Evolutionary conservation across 139 green algal species (phyloP).

Genomic region (Coelastrella sp.): DNA sequence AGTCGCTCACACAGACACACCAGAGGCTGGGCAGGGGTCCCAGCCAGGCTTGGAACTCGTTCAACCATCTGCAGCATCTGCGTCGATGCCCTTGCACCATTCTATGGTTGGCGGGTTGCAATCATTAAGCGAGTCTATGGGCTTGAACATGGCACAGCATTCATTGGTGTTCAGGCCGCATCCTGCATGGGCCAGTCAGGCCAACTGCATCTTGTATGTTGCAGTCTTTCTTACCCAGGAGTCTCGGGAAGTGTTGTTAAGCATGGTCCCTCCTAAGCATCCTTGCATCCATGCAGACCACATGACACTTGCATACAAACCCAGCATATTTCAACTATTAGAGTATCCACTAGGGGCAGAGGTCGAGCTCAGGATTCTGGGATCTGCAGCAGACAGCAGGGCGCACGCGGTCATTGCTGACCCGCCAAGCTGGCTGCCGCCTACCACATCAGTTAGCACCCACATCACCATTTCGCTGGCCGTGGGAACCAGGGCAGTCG

Average conservation of each 20-base stretch:
- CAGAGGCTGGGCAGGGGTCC: too few relatives aligned
- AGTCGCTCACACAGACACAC: too few relatives aligned
- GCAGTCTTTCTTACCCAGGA: slow-evolving; percentile 47
- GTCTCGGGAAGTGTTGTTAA: slow-evolving; percentile 37
- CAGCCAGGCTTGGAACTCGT: too few relatives aligned
- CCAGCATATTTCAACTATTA: slow-evolving; percentile 17
- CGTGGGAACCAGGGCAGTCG: background rate
- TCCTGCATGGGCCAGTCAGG: slow-evolving; percentile 7
- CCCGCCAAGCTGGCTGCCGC: slow-evolving; percentile 33
- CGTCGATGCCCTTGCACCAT: too few relatives aligned
- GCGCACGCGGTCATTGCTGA: slow-evolving; percentile 28
- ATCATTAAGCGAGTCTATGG: too few relatives aligned
- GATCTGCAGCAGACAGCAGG: slow-evolving; percentile 4
- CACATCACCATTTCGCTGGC: slow-evolving; percentile 45
- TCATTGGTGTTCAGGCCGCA: background rate
- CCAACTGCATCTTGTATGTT: slow-evolving; percentile 15
- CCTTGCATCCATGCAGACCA: slow-evolving; percentile 30
- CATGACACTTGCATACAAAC: slow-evolving; percentile 45
- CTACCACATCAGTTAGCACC: background rate
- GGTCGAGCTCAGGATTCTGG: slow-evolving; percentile 6
- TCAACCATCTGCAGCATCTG: too few relatives aligned
- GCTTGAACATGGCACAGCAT: background rate
- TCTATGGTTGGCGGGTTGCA: too few relatives aligned
- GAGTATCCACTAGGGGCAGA: slow-evolving; percentile 28
- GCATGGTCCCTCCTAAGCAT: slow-evolving; percentile 26